These are phyloP conservation scores for Globisporangium echinulatum DNA, from an alignment of 352 stramenopile species.

Conservation along the genomic window DNA sequence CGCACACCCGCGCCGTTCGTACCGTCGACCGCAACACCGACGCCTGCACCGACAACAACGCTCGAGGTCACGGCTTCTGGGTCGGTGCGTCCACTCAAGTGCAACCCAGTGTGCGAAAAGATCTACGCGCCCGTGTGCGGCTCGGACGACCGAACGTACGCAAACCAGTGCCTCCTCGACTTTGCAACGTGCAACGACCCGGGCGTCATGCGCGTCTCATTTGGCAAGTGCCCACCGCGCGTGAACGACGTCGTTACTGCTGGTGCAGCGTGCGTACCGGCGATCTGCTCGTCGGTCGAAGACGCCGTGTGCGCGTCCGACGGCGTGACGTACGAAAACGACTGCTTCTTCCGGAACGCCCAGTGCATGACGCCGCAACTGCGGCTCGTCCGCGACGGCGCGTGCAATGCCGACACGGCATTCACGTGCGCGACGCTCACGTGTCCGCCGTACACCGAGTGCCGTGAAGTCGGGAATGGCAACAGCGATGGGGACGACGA, in stretches of 20 bases:
- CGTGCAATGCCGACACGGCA: conserved; percentile 32
- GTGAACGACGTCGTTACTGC: background rate
- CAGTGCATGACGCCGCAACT: conserved; percentile 24
- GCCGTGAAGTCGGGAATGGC: conserved; percentile 14
- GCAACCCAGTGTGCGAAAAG: conserved; percentile 38
- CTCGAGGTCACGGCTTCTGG: conserved; percentile 6
- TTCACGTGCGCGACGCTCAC: conserved; percentile 41
- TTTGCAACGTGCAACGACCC: conserved; percentile 37
- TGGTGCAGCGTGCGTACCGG: conserved; percentile 25
- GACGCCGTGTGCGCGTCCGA: conserved; percentile 26
- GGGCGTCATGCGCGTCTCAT: conserved; percentile 22
- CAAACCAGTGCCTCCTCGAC: conserved; percentile 49
- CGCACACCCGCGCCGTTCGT: background rate
- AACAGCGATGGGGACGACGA: conserved; percentile 10
- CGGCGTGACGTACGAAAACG: conserved; percentile 27
- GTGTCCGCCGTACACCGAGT: conserved; percentile 38
- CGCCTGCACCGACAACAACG: background rate
- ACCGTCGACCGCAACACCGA: conserved; percentile 12
- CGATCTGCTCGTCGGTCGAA: conserved; percentile 28
- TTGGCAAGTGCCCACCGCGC: conserved; percentile 36
- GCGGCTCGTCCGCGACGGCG: conserved; percentile 31
- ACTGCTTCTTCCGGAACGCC: conserved; percentile 23
- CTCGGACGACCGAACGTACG: conserved; percentile 58
- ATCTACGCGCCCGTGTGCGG: conserved; percentile 50
- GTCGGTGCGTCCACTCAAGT: conserved; percentile 17